phyloP scores from a whole-genome alignment of 345 rosid species.

The Melaleuca alternifolia region DNA sequence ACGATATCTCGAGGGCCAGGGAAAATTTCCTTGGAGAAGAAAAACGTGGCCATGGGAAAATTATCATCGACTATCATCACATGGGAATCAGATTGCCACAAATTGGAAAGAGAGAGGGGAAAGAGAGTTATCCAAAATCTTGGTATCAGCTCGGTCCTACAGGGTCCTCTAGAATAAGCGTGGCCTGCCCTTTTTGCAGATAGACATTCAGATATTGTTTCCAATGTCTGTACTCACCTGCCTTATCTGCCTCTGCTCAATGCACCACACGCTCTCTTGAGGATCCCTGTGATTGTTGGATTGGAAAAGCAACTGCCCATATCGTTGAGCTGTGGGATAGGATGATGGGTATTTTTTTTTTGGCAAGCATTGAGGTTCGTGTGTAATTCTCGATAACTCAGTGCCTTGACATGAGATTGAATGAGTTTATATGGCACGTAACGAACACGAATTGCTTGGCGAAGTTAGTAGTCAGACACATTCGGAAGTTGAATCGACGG shows the following conservation, averaged over 20 bases:
- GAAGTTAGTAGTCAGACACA: neutral
- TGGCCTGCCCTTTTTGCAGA: neutral
- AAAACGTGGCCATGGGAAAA: neutral
- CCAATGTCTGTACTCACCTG: neutral
- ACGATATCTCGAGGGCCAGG: neutral
- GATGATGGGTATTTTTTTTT: too few relatives aligned
- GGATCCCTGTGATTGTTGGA: neutral
- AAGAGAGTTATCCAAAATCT: neutral
- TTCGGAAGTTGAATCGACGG: neutral
- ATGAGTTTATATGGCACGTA: neutral
- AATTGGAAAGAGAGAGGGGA: neutral
- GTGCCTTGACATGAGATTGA: neutral
- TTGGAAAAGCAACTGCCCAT: neutral
- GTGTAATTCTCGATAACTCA: neutral
- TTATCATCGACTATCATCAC: neutral
- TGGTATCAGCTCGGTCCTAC: neutral
- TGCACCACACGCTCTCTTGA: neutral
- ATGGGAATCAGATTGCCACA: neutral
- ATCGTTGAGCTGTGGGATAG: neutral
- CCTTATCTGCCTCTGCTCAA: neutral
- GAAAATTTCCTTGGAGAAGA: neutral
- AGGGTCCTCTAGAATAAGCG: neutral
- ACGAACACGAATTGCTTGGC: neutral
- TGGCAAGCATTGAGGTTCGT: too few relatives aligned
- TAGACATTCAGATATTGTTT: neutral